A percentile compares a stretch with the other conserved stretches of the same genome.
Evolutionary conservation across 1,284 basidiomycete species (phyloP).

Genomic region (Rhodotorula sp.): DNA sequence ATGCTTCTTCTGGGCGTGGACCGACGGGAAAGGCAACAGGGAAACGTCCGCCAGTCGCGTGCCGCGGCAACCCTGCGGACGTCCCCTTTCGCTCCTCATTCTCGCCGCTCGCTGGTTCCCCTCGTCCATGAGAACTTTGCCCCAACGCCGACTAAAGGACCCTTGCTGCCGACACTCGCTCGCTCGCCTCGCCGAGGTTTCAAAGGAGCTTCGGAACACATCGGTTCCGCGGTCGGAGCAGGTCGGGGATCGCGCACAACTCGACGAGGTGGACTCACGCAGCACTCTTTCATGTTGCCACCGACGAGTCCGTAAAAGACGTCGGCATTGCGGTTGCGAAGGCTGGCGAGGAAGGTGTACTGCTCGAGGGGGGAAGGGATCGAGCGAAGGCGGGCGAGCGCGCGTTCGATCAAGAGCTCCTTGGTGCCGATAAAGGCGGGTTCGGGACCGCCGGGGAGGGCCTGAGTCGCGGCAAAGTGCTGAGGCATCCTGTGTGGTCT

Average conservation of each 20-base stretch:
- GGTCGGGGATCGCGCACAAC: not conserved
- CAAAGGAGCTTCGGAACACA: not conserved
- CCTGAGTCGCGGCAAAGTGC: not conserved
- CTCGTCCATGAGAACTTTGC: too few species aligned
- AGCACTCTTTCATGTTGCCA: constrained; percentile 59
- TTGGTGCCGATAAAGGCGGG: constrained; percentile 23
- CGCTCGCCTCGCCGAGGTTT: too few species aligned
- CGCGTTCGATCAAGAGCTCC: constrained; percentile 32
- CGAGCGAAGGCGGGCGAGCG: constrained; percentile 31
- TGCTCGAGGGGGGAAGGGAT: constrained; percentile 56
- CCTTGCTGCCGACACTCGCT: too few species aligned
- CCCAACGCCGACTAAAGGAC: too few species aligned
- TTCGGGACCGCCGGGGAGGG: constrained; percentile 11
- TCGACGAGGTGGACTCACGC: constrained; percentile 42
- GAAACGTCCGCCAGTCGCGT: not conserved
- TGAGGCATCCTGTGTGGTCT: constrained; percentile 5
- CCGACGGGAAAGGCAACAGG: not conserved
- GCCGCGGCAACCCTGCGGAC: not conserved
- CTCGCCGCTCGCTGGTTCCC: too few species aligned
- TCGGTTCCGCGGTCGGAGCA: not conserved
- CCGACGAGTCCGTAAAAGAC: constrained; percentile 63
- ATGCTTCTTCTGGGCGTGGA: not conserved
- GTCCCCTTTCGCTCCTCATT: too few species aligned
- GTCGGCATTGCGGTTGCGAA: constrained; percentile 67
- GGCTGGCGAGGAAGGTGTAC: constrained; percentile 72